Conservation (phyloP, 228 moss, liverwort and hornwort genomes). For the Sphagnum fallax region DNA sequence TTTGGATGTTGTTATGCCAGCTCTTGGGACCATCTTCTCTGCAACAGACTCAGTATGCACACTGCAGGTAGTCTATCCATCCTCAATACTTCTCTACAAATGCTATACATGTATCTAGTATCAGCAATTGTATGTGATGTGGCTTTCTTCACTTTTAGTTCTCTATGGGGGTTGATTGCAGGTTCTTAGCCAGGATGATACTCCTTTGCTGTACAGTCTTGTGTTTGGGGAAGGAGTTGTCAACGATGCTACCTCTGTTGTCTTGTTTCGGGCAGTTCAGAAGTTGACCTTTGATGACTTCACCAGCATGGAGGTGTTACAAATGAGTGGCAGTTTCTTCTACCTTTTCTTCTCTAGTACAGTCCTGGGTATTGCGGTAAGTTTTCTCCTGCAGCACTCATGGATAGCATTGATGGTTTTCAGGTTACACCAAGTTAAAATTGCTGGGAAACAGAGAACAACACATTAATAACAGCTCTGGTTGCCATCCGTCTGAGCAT, state of each 20-base stretch:
- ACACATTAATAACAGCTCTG: too few relatives aligned
- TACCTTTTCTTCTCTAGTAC: conserved; percentile 68
- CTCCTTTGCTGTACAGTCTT: conserved; percentile 74
- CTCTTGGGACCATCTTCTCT: conserved; percentile 69
- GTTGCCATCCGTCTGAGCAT: too few relatives aligned
- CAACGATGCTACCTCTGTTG: conserved; percentile 82
- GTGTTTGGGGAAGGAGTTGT: conserved; percentile 88
- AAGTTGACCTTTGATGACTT: conserved; percentile 54
- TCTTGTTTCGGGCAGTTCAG: conserved; percentile 71
- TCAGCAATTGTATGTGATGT: neutral
- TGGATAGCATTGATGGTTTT: neutral
- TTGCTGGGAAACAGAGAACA: too few relatives aligned
- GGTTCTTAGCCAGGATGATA: conserved; percentile 66
- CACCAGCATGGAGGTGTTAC: conserved; percentile 27
- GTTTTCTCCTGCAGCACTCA: neutral
- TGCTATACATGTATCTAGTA: neutral
- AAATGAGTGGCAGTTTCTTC: conserved; percentile 51
- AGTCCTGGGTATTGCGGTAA: conserved; percentile 40
- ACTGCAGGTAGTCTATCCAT: conserved; percentile 16
- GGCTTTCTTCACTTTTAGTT: neutral
- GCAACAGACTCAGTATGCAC: conserved; percentile 83
- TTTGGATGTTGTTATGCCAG: conserved; percentile 10
- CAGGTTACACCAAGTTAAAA: too few relatives aligned
- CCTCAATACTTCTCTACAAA: neutral
- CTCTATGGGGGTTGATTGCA: conserved; percentile 16